Base-by-base conservation (phyloP, 495 filamentous ascomycete species). In the Lophium mytilinum region DNA sequence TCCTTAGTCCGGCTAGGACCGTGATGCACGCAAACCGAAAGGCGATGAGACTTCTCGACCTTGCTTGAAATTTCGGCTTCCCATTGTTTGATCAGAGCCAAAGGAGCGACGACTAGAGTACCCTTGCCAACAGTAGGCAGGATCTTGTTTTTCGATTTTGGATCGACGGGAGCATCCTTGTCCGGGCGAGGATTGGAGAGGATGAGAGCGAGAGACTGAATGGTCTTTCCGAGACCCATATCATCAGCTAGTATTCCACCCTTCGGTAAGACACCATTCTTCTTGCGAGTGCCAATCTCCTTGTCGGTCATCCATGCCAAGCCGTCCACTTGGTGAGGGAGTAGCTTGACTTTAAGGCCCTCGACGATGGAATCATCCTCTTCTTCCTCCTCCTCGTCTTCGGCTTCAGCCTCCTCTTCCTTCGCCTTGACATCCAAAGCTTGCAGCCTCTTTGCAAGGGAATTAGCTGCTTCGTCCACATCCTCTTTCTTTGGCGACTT, bases 71-170 rank as follows among this genome's bases (percentile, higher is more conserved):
- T 87, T 69, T 98, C 93, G 1, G 83, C 76, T 69, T 98, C 93
- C 93, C 93, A 98, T 73, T 98, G 93, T 60, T 92, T 89, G 73
- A 98, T 96, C 24, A 98, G 78, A 17, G 92, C 91, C 30, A 98
- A 72, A 14, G 93, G 93, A n/a, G 92, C 93, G 53, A 98, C 86
- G 40, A 98, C 90, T 9, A 98, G 75, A 0, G 93, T 98, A 9
- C 82, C 81, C 63, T 85, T 89, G 64, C 83, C 86, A 40, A 92
- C 69, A 1, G 77, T 74, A 3, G 79, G 71, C 15, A 80, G 73
- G 18, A 89, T 73, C 58, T 85, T 83, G 52, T 79, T 73, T 66
- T 80, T 84, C 12, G 72, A 69, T 11, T 78, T 68, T 6, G 24
- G 24, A 39, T 69, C 68, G 8, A 55, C 66, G 35, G 57, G 72